phyloP scores from a whole-genome alignment of 768 basidiomycete species.

The Leccinum uliginosum region DNA sequence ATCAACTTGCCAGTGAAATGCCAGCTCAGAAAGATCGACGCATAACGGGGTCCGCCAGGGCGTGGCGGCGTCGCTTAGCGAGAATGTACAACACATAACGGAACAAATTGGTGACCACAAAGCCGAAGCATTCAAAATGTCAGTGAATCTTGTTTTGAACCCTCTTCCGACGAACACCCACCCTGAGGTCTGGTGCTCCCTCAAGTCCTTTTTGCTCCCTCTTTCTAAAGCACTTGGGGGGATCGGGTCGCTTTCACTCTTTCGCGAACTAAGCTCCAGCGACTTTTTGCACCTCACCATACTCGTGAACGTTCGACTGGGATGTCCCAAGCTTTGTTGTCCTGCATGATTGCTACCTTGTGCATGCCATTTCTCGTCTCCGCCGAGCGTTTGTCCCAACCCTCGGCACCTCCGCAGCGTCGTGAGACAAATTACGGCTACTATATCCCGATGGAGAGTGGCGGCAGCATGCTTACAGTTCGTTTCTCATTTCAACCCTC shows the following conservation, averaged over 20 bases:
- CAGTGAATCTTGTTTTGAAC: background rate
- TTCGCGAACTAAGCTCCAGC: background rate
- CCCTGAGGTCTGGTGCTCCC: background rate
- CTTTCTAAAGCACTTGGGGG: background rate
- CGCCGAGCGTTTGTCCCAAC: background rate
- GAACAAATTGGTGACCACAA: background rate
- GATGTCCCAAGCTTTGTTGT: background rate
- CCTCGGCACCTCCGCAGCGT: slow-evolving; percentile 12
- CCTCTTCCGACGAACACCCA: background rate
- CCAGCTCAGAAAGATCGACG: no score
- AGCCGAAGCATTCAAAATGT: background rate
- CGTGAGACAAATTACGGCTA: slow-evolving; percentile 43
- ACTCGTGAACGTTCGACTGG: background rate
- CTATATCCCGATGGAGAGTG: slow-evolving; percentile 48
- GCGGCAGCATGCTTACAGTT: slow-evolving; percentile 73
- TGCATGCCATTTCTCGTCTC: slow-evolving; percentile 10
- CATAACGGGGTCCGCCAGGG: background rate
- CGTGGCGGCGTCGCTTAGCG: background rate
- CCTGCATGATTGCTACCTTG: slow-evolving; percentile 10
- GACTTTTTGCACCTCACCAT: background rate
- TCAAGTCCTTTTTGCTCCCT: background rate
- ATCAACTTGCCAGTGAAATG: no score
- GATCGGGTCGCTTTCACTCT: background rate
- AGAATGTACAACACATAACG: background rate
- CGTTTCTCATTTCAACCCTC: slow-evolving; percentile 20